phyloP scores from a whole-genome alignment of 176 grass and related monocot genomes.

The Typha latifolia region DNA sequence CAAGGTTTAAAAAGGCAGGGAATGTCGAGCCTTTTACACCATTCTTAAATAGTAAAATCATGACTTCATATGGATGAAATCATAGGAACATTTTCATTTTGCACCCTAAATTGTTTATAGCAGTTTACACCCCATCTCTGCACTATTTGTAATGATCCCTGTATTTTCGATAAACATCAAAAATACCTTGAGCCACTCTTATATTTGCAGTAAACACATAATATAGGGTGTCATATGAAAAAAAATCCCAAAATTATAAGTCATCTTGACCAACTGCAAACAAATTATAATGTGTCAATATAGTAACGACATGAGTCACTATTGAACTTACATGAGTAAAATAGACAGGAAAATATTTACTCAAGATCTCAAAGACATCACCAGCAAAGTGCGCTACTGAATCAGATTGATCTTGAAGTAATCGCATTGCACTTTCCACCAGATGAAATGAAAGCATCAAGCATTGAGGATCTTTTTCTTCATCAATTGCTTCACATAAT shows the following conservation, averaged over 20 bases:
- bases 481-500: constrained; percentile 74
- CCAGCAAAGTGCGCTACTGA: constrained; percentile 37
- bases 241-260: background rate
- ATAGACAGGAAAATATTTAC: constrained; percentile 93
- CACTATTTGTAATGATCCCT: no score
- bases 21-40: no score
- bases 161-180: no score
- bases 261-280: background rate
- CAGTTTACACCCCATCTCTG: no score
- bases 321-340: constrained; percentile 79
- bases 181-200: no score
- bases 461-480: constrained; percentile 83
- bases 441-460: constrained; percentile 72
- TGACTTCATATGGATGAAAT: no score
- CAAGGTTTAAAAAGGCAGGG: no score
- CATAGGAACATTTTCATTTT: no score
- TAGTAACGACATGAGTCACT: background rate
- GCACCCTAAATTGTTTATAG: no score
- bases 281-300: background rate
- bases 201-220: no score
- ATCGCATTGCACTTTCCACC: constrained; percentile 45
- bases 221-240: no score
- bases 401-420: constrained; percentile 57
- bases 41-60: no score
- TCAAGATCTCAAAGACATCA: constrained; percentile 78